Percentiles rank a stretch among this genome's conserved stretches.
These are phyloP conservation scores for Adansonia grandidieri DNA, from an alignment of 441 rosid genomes.

Conservation along the genomic window DNA sequence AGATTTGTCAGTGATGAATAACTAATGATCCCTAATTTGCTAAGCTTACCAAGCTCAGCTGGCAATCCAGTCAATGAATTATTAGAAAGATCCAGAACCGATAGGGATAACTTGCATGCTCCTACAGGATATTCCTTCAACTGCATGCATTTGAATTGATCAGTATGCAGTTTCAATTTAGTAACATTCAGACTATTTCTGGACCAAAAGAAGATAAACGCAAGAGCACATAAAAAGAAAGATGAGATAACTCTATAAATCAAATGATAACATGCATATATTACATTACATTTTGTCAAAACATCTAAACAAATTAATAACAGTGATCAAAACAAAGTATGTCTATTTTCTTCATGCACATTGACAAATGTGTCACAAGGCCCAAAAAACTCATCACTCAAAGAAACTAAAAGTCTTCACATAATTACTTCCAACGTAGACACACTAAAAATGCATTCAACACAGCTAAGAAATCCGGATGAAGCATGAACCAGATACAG, in stretches of 20 bases:
- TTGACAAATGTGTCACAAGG: not conserved
- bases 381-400: not conserved
- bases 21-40: slow-evolving; percentile 28
- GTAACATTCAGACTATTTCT: not conserved
- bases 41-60: slow-evolving; percentile 78
- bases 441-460: slow-evolving; percentile 13
- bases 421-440: not conserved
- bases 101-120: slow-evolving; percentile 74
- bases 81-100: slow-evolving; percentile 89
- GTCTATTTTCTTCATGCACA: not conserved
- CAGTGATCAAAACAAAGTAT: not conserved
- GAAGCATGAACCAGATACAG: slow-evolving; percentile 10
- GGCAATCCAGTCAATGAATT: slow-evolving; percentile 88
- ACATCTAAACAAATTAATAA: not conserved
- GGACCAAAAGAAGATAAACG: not conserved
- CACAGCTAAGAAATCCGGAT: not conserved
- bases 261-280: not conserved
- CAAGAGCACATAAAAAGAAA: not conserved
- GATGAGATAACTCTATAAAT: not conserved
- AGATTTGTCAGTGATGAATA: slow-evolving; percentile 9
- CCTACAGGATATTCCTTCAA: slow-evolving; percentile 81
- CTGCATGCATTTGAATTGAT: slow-evolving; percentile 48
- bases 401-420: not conserved
- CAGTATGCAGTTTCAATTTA: slow-evolving; percentile 25
- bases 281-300: not conserved